Evolutionary conservation across 148 eudicot species (phyloP).

Genomic region (Rhododendron molle): DNA sequence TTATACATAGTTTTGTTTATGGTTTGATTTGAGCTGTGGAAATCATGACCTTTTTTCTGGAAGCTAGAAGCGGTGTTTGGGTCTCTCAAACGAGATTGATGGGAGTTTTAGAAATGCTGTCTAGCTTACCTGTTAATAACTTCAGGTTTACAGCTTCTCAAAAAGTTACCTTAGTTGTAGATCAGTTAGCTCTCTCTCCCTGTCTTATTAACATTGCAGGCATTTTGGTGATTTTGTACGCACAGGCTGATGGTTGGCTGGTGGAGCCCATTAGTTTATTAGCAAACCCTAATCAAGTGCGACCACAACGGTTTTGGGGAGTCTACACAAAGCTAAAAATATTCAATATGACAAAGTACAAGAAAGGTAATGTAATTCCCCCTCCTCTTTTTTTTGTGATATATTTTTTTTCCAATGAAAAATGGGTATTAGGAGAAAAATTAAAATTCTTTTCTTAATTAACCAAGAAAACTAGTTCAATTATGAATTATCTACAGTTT

Average conservation of each 20-base stretch:
- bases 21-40: neutral
- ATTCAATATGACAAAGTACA: slow-evolving; percentile 86
- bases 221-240: neutral
- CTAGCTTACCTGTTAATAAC: too few relatives aligned
- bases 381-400: neutral
- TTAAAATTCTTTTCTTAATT: neutral
- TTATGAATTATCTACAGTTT: neutral
- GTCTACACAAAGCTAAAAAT: slow-evolving; percentile 95
- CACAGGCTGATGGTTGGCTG: slow-evolving; percentile 97
- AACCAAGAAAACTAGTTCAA: neutral
- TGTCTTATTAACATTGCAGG: neutral
- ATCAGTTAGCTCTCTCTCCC: neutral
- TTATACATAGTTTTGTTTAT: neutral
- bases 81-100: neutral
- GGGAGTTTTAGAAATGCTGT: neutral
- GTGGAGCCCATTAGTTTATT: slow-evolving; percentile 77
- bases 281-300: slow-evolving; percentile 79
- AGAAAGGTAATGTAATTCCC: slow-evolving; percentile 53
- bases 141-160: neutral
- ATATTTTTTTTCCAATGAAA: neutral
- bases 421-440: neutral
- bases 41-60: neutral
- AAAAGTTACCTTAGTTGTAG: neutral
- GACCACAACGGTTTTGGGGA: slow-evolving; percentile 98
- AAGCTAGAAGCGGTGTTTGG: neutral